Base-by-base conservation (phyloP, 768 basidiomycete species). In the Suillus subaureus region DNA sequence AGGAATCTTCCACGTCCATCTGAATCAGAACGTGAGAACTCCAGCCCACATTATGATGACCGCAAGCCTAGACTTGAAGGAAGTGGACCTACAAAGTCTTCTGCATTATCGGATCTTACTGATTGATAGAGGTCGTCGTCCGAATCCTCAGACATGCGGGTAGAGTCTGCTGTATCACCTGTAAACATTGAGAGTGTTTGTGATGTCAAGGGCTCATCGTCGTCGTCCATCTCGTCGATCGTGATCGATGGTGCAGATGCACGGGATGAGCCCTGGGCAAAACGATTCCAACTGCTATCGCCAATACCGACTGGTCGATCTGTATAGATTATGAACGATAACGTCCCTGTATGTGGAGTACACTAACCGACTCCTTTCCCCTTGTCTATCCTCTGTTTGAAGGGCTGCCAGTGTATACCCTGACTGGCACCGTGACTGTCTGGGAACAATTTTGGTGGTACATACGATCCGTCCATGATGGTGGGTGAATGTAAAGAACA, bases 1-100 rank as follows among this genome's bases (percentile, higher is more conserved):
- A 56, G 0, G 26, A 52, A 13, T 4, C 6, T 12, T 75, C 68
- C 7, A 69, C 21, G 52, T 69, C 68, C 66, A 73, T 77, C 74
- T 77, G 39, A 28, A 42, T 26, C 26, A 60, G 57, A 40, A 60
- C 39, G 26, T 40, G 11, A 40, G 39, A 60, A 40, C 57, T 40
- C 57, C 57, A 28, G 39, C 57, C 37, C 57, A 60, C 39, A 60
- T 60, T 26, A 40, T 26, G 39, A 60, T 60, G 57, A 40, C 26
- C 57, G 39, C 26, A 28, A 60, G 26, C 54, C 2, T 31, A 11
- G n/a, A n/a, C n/a, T n/a, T n/a, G n/a, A 11, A 54, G 39, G 18
- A 42, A 42, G 57, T 42, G 16, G 6, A 60, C 57, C 39, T 42
- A 60, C 57, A 13, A 6, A 58, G 26, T 40, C 57, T 12, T 60